Percentiles rank a stretch among this genome's conserved stretches.
Evolutionary conservation across 495 filamentous ascomycete genomes (phyloP).

Genomic region (Viridothelium virens): DNA sequence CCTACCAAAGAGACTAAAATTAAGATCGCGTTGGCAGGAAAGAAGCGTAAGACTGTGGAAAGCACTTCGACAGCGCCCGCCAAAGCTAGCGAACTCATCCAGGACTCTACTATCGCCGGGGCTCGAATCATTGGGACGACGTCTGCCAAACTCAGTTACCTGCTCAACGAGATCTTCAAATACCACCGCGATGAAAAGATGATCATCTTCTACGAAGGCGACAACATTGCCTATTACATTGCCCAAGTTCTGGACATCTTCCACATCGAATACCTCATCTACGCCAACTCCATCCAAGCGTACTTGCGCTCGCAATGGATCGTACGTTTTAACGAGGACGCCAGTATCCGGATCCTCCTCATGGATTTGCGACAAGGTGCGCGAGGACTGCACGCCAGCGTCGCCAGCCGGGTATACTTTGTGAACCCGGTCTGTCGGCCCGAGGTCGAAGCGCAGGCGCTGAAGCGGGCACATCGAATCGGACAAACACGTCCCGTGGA

Average conservation of each 20-base stretch:
- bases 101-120: slow-evolving; percentile 48
- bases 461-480: slow-evolving; percentile 84
- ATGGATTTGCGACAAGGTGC: slow-evolving; percentile 88
- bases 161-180: slow-evolving; percentile 61
- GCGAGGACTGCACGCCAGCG: slow-evolving; percentile 74
- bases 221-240: slow-evolving; percentile 63
- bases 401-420: slow-evolving; percentile 83
- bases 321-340: slow-evolving; percentile 62
- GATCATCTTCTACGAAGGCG: slow-evolving; percentile 84
- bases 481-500: slow-evolving; percentile 72
- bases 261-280: slow-evolving; percentile 50
- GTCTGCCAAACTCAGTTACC: slow-evolving; percentile 81
- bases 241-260: slow-evolving; percentile 65
- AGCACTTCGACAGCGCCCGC: not conserved
- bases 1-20: not conserved
- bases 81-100: slow-evolving; percentile 25
- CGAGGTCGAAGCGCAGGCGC: slow-evolving; percentile 80
- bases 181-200: slow-evolving; percentile 72
- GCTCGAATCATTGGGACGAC: slow-evolving; percentile 68
- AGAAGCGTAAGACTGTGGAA: not conserved
- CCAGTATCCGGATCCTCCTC: slow-evolving; percentile 60
- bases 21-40: not conserved
- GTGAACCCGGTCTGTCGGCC: slow-evolving; percentile 82
- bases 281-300: slow-evolving; percentile 60
- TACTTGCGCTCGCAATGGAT: slow-evolving; percentile 62